Percentiles rank a stretch among this genome's conserved stretches.
Conservation (phyloP, 2,329 filamentous ascomycete species). For the Aspergillus alliaceus region DNA sequence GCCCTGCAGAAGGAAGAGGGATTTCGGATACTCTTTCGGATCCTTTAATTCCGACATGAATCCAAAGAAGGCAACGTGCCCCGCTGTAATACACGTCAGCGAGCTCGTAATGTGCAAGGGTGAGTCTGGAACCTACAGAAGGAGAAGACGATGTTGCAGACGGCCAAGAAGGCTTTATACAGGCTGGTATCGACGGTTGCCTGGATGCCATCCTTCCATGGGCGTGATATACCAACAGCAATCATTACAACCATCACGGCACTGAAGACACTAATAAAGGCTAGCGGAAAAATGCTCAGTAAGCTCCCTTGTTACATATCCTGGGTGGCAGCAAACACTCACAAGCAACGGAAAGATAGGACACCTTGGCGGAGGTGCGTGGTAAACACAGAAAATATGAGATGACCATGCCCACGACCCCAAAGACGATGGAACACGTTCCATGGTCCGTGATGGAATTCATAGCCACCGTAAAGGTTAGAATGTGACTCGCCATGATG, state of each 20-base stretch:
- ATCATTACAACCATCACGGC: slow-evolving; percentile 67
- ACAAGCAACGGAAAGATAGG: slow-evolving; percentile 58
- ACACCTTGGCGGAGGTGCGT: slow-evolving; percentile 60
- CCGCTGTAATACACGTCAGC: slow-evolving; percentile 45
- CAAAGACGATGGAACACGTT: slow-evolving; percentile 62
- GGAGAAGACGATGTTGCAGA: slow-evolving; percentile 68
- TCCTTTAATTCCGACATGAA: slow-evolving; percentile 64
- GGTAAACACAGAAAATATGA: slow-evolving; percentile 59
- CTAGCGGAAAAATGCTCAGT: slow-evolving; percentile 3
- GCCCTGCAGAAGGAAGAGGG: slow-evolving; percentile 60
- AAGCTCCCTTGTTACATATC: background rate
- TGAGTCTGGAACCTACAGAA: slow-evolving; percentile 57
- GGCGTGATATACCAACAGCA: slow-evolving; percentile 55
- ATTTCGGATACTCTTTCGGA: slow-evolving; percentile 59
- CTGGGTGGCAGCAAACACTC: background rate
- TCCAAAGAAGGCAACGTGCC: slow-evolving; percentile 65
- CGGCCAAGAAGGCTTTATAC: slow-evolving; percentile 56
- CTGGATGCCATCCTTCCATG: slow-evolving; percentile 30
- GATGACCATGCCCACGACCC: slow-evolving; percentile 56
- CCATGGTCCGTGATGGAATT: slow-evolving; percentile 60
- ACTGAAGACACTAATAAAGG: slow-evolving; percentile 61
- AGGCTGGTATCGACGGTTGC: slow-evolving; percentile 44
- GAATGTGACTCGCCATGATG: slow-evolving; percentile 65
- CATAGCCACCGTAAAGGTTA: slow-evolving; percentile 67
- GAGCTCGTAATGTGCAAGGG: slow-evolving; percentile 50